These are phyloP conservation scores for Beauveria australis DNA, from an alignment of 2,329 filamentous ascomycete species.

Conservation along the genomic window DNA sequence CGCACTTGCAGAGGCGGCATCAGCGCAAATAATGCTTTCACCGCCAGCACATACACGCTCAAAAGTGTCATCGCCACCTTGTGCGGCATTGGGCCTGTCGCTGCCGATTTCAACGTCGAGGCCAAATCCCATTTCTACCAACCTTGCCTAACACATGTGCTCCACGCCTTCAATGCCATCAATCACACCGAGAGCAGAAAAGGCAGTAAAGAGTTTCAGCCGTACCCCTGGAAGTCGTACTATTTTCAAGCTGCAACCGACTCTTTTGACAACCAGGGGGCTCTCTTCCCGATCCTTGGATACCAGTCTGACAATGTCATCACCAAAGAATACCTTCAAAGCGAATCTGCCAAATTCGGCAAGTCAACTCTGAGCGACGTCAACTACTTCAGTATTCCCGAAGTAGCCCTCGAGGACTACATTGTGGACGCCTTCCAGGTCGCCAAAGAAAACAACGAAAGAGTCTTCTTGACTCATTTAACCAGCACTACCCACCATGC, in stretches of 20 bases:
- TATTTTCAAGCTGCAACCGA: constrained; percentile 27
- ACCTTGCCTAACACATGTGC: constrained; percentile 34
- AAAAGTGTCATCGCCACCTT: constrained; percentile 35
- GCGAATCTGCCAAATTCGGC: constrained; percentile 21
- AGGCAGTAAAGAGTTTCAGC: constrained; percentile 15
- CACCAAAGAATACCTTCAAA: constrained; percentile 23
- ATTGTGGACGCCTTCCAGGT: constrained; percentile 23
- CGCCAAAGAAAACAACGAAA: constrained; percentile 22
- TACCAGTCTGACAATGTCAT: constrained; percentile 21
- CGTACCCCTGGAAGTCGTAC: constrained; percentile 23
- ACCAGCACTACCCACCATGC: constrained; percentile 29
- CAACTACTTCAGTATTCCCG: constrained; percentile 28
- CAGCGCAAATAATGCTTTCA: constrained; percentile 32
- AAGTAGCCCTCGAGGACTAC: constrained; percentile 24
- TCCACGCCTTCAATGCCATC: constrained; percentile 24
- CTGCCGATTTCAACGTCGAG: constrained; percentile 35
- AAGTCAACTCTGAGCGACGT: constrained; percentile 22
- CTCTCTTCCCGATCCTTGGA: constrained; percentile 24
- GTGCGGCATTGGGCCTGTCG: constrained; percentile 33
- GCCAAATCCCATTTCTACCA: constrained; percentile 34
- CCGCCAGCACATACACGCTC: constrained; percentile 34
- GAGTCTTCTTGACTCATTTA: constrained; percentile 27
- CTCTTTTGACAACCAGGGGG: constrained; percentile 26
- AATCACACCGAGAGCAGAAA: constrained; percentile 10
- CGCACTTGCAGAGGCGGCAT: constrained; percentile 27